Conservation (phyloP, 116 monocot species). For the Iris pallida region DNA sequence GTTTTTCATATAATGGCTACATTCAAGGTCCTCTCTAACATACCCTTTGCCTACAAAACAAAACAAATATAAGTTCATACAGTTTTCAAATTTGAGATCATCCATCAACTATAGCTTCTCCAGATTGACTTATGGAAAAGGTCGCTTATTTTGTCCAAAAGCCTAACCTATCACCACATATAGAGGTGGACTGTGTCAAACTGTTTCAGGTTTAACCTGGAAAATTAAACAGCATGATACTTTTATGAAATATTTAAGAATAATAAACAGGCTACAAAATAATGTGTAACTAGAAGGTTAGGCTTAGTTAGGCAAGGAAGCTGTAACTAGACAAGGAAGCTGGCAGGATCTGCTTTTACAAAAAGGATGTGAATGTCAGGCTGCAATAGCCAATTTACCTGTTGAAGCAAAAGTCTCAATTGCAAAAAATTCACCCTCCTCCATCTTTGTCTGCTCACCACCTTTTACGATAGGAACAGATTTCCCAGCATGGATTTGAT, state of each 20-base stretch:
- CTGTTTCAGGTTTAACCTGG: no score
- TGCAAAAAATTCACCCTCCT: slow-evolving; percentile 98
- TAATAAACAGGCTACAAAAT: no score
- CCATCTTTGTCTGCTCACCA: slow-evolving; percentile 98
- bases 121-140: no score
- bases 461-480: slow-evolving; percentile 99
- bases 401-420: slow-evolving; percentile 97
- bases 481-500: slow-evolving; percentile 98
- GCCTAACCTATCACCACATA: no score
- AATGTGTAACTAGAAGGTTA: no score
- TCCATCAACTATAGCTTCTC: no score
- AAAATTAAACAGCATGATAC: no score
- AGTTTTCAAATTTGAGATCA: no score
- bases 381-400: slow-evolving; percentile 34
- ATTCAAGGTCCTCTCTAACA: slow-evolving; percentile 92
- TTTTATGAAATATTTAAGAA: no score
- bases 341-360: background rate
- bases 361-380: background rate
- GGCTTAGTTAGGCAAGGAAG: background rate
- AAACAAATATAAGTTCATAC: background rate
- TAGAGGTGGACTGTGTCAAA: no score
- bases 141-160: no score
- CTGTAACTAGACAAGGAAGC: background rate
- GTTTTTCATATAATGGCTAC: slow-evolving; percentile 98
- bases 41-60: slow-evolving; percentile 73